Evolutionary conservation across 1,284 basidiomycete species (phyloP).

Genomic region (Kalmanozyma brasiliensis): DNA sequence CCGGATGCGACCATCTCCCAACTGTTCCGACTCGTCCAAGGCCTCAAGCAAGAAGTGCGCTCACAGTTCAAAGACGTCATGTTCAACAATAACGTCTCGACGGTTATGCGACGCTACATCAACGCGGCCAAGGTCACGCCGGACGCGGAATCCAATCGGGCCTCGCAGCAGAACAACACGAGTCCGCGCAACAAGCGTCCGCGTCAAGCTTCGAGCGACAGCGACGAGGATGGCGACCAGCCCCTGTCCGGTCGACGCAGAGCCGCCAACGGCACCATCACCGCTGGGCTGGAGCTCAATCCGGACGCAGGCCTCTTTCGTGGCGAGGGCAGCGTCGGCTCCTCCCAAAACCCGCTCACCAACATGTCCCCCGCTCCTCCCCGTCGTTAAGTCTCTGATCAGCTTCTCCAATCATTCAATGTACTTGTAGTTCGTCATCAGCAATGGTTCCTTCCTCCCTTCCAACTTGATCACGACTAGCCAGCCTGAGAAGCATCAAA

Average conservation of each 20-base stretch:
- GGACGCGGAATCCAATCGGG: slow-evolving; percentile 2
- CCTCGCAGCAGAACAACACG: background rate
- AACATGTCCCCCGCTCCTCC: slow-evolving; percentile 19
- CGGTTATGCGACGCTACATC: slow-evolving; percentile 34
- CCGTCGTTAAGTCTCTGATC: slow-evolving; percentile 2
- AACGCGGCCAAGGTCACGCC: slow-evolving; percentile 7
- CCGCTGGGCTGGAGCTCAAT: slow-evolving; percentile 18
- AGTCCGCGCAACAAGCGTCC: slow-evolving; percentile 15
- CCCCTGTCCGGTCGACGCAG: slow-evolving; percentile 14
- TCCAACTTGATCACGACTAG: no score
- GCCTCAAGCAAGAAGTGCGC: slow-evolving; percentile 41
- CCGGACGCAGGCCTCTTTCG: slow-evolving; percentile 32
- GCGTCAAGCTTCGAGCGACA: background rate
- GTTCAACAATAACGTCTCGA: slow-evolving; percentile 33
- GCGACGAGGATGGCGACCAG: slow-evolving; percentile 23
- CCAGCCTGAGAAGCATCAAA: no score
- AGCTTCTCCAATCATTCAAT: background rate
- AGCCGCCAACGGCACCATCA: slow-evolving; percentile 1
- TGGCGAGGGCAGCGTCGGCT: background rate
- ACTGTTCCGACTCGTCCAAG: slow-evolving; percentile 35
- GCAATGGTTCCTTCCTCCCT: slow-evolving; percentile 10
- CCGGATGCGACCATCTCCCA: slow-evolving; percentile 23
- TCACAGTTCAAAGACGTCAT: slow-evolving; percentile 46
- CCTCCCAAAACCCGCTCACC: slow-evolving; percentile 23
- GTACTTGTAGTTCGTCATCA: no score